Evolutionary conservation across 2,329 filamentous ascomycete species (phyloP).

Genomic region (Leptographium procerum): DNA sequence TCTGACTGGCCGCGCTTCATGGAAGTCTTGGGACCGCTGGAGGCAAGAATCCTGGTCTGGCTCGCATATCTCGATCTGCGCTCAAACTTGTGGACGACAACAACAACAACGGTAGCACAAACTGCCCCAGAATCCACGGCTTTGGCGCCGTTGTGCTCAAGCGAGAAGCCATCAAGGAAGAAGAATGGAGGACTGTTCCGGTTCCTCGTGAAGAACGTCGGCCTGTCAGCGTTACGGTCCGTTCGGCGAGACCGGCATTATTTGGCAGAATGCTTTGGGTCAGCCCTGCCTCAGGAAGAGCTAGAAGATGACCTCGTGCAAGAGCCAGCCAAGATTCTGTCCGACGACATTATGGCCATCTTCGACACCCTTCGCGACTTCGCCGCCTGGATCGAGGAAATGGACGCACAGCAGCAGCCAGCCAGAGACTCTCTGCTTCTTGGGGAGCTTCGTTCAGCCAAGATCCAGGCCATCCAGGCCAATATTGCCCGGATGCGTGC

Average conservation of each 20-base stretch:
- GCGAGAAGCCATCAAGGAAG: neutral
- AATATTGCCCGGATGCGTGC: constrained; percentile 8
- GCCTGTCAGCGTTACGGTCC: neutral
- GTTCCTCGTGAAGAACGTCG: neutral
- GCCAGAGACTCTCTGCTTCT: neutral
- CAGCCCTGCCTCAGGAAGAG: constrained; percentile 1
- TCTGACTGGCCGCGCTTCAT: constrained; percentile 5
- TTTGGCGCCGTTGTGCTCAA: neutral
- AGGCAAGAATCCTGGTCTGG: constrained; percentile 8
- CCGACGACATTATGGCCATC: constrained; percentile 8
- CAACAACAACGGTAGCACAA: neutral
- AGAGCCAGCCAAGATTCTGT: constrained; percentile 8
- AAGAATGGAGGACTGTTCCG: neutral
- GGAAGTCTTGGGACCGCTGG: constrained; percentile 1
- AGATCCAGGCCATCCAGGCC: constrained; percentile 9
- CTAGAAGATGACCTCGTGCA: constrained; percentile 6
- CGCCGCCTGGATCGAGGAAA: neutral
- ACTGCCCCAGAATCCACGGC: too few species aligned
- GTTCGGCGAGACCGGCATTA: neutral
- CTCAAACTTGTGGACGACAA: neutral
- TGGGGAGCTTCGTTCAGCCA: constrained; percentile 3
- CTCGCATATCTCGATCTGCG: constrained; percentile 7
- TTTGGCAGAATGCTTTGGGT: constrained; percentile 3
- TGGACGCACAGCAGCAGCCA: neutral
- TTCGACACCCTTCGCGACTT: constrained; percentile 3